Evolutionary conservation across 2,329 filamentous ascomycete species (phyloP).

Genomic region (Penicillium sclerotigenum): DNA sequence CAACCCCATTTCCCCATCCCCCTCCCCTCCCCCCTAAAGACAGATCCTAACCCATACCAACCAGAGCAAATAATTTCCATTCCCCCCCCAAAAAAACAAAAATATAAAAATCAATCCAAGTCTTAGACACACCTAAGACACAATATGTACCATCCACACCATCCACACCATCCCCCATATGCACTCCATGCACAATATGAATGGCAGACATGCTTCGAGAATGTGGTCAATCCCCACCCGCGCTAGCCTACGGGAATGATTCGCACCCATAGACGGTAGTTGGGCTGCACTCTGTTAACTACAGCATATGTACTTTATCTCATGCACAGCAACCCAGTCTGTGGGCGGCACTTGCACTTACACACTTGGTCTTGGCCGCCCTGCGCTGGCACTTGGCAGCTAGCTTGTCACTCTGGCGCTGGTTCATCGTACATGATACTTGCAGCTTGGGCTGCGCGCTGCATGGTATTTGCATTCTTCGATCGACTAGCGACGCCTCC

Average conservation of each 20-base stretch:
- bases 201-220: conserved; percentile 19
- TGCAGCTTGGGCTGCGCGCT: not conserved
- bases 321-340: not conserved
- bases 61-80: not conserved
- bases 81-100: not conserved
- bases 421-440: conserved; percentile 4
- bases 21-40: not conserved
- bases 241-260: not conserved
- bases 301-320: not conserved
- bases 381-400: conserved; percentile 8
- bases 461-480: conserved; percentile 2
- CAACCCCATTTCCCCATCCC: not conserved
- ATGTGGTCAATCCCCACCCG: conserved; percentile 13
- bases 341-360: not conserved
- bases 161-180: not conserved
- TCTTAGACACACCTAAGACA: not conserved
- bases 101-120: not conserved
- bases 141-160: not conserved
- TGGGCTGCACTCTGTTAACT: not conserved
- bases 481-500: conserved; percentile 2
- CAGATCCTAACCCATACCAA: not conserved
- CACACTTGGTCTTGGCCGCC: not conserved
- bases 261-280: not conserved
- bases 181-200: not conserved
- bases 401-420: not conserved